These are phyloP conservation scores for Sisymbrium irio DNA, from an alignment of 345 rosid species.

Conservation along the genomic window DNA sequence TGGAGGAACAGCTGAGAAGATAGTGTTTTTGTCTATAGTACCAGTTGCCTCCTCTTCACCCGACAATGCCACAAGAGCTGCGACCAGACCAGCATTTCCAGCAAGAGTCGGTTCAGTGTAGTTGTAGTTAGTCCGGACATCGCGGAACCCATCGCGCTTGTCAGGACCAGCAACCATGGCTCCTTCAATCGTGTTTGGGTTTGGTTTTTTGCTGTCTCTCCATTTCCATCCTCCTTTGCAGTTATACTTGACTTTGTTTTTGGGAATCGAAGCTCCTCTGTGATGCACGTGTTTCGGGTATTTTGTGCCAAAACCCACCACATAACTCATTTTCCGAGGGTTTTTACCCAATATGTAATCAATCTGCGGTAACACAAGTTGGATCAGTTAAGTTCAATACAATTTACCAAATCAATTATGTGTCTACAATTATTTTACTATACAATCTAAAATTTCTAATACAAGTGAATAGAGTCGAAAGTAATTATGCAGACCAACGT, in stretches of 20 bases:
- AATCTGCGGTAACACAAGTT: conserved; percentile 46
- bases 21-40: conserved; percentile 83
- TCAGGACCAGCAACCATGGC: conserved; percentile 99
- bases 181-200: conserved; percentile 81
- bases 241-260: conserved; percentile 74
- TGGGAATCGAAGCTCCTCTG: conserved; percentile 89
- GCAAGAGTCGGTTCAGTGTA: conserved; percentile 96
- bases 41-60: conserved; percentile 56
- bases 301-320: conserved; percentile 80
- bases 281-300: conserved; percentile 86
- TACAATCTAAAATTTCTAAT: neutral
- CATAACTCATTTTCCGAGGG: conserved; percentile 89
- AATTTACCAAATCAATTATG: neutral
- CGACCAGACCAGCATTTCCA: conserved; percentile 91
- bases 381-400: neutral
- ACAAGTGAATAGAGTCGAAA: neutral
- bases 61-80: conserved; percentile 84
- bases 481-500: neutral
- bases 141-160: conserved; percentile 77
- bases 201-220: conserved; percentile 79
- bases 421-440: neutral
- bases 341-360: conserved; percentile 92
- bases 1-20: conserved; percentile 91
- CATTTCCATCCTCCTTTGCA: conserved; percentile 98
- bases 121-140: conserved; percentile 85